phyloP scores from a whole-genome alignment of 75 land plant species.

The Selaginella tamariscina region DNA sequence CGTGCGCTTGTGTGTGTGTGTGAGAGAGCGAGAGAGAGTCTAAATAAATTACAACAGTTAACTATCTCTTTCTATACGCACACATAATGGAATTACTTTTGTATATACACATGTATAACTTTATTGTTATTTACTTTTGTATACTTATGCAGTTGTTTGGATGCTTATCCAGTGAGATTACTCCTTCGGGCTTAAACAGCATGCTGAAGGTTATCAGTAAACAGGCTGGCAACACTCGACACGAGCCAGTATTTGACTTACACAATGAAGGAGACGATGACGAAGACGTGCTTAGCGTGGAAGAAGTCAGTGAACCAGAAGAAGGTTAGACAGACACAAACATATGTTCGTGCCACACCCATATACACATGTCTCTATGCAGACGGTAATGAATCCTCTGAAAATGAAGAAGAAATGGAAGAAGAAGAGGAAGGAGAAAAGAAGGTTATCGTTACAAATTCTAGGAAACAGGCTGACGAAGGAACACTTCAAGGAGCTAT shows the following conservation, averaged over 20 bases:
- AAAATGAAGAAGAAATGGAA: too few species aligned
- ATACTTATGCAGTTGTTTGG: conserved; percentile 60
- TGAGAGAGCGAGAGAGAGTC: too few species aligned
- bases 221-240: conserved; percentile 42
- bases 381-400: too few species aligned
- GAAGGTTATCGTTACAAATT: too few species aligned
- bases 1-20: too few species aligned
- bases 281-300: conserved; percentile 30
- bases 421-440: too few species aligned
- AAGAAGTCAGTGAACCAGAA: not conserved
- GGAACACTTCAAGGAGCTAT: not conserved
- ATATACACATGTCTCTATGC: too few species aligned
- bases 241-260: conserved; percentile 19
- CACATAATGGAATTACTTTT: too few species aligned
- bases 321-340: not conserved
- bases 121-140: conserved; percentile 7
- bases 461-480: not conserved
- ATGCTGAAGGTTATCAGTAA: conserved; percentile 74
- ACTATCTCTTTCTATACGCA: too few species aligned
- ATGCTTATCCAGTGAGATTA: conserved; percentile 49
- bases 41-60: too few species aligned
- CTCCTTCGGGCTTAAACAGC: conserved; percentile 43
- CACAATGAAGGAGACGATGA: conserved; percentile 54
- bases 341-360: too few species aligned
- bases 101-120: too few species aligned